Conservation (phyloP, 2,329 filamentous ascomycete genomes). For the Tolypocladium cylindrosporum region DNA sequence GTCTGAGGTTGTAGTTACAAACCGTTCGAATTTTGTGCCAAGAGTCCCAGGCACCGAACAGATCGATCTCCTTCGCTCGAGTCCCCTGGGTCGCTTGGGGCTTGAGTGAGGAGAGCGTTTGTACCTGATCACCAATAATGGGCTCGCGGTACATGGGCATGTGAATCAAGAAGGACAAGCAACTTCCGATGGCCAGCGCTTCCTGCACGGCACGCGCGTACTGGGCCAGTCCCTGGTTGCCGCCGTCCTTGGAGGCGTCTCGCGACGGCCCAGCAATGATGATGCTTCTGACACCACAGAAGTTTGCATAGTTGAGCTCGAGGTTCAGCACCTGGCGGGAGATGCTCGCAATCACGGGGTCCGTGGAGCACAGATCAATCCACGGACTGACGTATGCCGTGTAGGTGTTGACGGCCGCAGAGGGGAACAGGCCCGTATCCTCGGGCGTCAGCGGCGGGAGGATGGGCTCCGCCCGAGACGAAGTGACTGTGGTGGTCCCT, state of each 20-base stretch:
- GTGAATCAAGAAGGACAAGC: constrained; percentile 71
- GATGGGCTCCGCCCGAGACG: constrained; percentile 43
- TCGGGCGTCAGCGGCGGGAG: constrained; percentile 64
- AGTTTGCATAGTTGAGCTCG: constrained; percentile 89
- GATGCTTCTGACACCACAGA: constrained; percentile 80
- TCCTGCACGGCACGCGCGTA: constrained; percentile 82
- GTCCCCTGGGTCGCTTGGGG: constrained; percentile 19
- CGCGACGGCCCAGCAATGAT: constrained; percentile 69
- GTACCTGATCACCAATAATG: constrained; percentile 39
- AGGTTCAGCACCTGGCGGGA: constrained; percentile 84
- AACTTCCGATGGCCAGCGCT: constrained; percentile 61
- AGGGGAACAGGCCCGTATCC: constrained; percentile 66
- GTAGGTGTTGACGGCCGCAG: constrained; percentile 59
- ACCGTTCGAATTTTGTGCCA: constrained; percentile 82
- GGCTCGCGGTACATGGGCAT: constrained; percentile 75
- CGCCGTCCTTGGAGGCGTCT: constrained; percentile 43
- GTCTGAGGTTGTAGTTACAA: constrained; percentile 73
- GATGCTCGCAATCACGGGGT: constrained; percentile 74
- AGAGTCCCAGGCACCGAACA: constrained; percentile 81
- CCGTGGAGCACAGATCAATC: constrained; percentile 79
- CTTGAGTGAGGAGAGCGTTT: constrained; percentile 39
- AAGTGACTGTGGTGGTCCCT: constrained; percentile 30
- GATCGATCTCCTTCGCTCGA: constrained; percentile 43
- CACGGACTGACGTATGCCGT: constrained; percentile 78
- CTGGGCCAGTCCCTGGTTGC: constrained; percentile 49